phyloP scores from a whole-genome alignment of 192 early-diverging fungal genomes.

The Piromyces finnis region DNA sequence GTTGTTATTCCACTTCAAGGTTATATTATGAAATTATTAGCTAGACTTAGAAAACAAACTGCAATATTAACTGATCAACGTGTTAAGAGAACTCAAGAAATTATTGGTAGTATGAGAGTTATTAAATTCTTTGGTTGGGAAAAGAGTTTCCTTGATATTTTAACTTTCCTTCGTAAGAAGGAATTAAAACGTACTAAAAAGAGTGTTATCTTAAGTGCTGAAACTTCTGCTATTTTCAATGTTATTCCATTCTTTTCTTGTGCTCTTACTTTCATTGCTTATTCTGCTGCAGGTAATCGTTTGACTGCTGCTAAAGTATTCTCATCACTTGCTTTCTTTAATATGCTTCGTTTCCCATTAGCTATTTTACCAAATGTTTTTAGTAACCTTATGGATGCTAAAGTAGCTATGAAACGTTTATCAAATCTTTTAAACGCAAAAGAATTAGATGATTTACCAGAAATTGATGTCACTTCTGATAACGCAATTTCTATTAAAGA shows the following conservation, averaged over 20 bases:
- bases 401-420: constrained; percentile 66
- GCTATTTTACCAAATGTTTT: constrained; percentile 68
- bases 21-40: constrained; percentile 12
- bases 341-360: constrained; percentile 77
- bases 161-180: constrained; percentile 2
- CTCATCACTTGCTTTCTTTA: constrained; percentile 79
- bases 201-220: not conserved
- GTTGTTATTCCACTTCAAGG: constrained; percentile 17
- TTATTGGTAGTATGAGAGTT: constrained; percentile 49
- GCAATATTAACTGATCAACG: constrained; percentile 50
- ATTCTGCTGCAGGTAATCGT: constrained; percentile 3
- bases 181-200: constrained; percentile 2
- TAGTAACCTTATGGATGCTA: constrained; percentile 54
- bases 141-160: constrained; percentile 1
- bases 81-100: constrained; percentile 50
- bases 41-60: constrained; percentile 14
- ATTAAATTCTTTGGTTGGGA: constrained; percentile 66
- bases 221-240: not conserved
- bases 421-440: constrained; percentile 58
- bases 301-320: constrained; percentile 37
- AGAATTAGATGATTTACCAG: constrained; percentile 10
- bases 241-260: not conserved
- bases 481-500: constrained; percentile 34
- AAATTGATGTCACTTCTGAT: constrained; percentile 53
- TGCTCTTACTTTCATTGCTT: not conserved